These are phyloP conservation scores for Trichoderma polysporum DNA, from an alignment of 2,329 filamentous ascomycete genomes.

Conservation along the genomic window DNA sequence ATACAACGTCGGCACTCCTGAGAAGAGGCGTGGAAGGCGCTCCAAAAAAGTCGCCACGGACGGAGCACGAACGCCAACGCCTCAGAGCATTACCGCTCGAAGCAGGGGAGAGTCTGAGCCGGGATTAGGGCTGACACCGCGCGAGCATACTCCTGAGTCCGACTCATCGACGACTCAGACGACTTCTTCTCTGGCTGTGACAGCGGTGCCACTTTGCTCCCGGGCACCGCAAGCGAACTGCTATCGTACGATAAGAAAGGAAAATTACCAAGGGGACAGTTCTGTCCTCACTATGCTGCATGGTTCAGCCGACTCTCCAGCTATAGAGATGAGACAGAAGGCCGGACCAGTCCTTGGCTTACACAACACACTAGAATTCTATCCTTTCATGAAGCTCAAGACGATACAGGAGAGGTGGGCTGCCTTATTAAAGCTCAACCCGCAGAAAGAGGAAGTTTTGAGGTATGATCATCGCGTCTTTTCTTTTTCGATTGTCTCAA, in stretches of 20 bases:
- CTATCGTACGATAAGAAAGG: not conserved
- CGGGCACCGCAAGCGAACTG: not conserved
- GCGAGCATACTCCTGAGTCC: not conserved
- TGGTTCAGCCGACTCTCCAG: not conserved
- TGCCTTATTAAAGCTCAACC: not conserved
- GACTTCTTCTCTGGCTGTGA: not conserved
- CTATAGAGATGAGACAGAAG: conserved; percentile 12
- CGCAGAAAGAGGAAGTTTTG: conserved; percentile 8
- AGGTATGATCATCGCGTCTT: not conserved
- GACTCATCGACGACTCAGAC: not conserved
- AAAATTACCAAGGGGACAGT: conserved; percentile 10
- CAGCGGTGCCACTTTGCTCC: not conserved
- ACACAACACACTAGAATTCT: conserved; percentile 15
- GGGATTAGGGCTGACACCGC: not conserved
- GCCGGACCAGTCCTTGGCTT: conserved; percentile 13
- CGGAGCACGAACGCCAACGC: not conserved
- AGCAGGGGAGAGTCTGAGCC: not conserved
- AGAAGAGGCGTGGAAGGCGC: conserved; percentile 4
- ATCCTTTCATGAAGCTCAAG: conserved; percentile 18
- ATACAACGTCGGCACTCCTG: conserved; percentile 1
- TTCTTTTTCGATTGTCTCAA: not conserved
- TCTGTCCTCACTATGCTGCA: conserved; percentile 9
- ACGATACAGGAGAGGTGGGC: conserved; percentile 12
- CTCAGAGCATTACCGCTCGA: not conserved
- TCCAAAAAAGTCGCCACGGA: not conserved